A percentile compares a stretch with the other conserved stretches of the same genome.
These are phyloP conservation scores for Hippophae tibetana DNA, from an alignment of 306 rosid genomes.

Conservation along the genomic window DNA sequence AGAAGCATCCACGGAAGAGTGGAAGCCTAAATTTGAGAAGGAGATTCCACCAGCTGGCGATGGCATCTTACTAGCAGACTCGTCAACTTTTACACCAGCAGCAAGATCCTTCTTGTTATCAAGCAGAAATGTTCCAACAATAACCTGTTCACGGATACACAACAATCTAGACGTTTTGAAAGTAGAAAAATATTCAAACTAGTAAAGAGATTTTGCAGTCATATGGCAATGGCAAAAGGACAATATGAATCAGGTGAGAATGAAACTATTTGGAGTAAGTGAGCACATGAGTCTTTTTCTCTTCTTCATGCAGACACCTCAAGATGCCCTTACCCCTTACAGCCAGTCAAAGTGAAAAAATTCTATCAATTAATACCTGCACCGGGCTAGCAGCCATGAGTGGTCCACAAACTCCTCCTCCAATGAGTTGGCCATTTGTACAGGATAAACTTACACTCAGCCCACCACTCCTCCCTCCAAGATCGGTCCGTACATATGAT, in stretches of 20 bases:
- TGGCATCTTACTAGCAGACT: constrained; percentile 55
- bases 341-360: not conserved
- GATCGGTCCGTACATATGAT: constrained; percentile 72
- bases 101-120: constrained; percentile 58
- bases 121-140: constrained; percentile 67
- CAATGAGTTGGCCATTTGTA: constrained; percentile 82
- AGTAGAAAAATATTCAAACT: too few species aligned
- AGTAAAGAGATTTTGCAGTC: too few species aligned
- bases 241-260: not conserved
- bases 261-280: too few species aligned
- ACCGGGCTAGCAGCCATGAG: constrained; percentile 90
- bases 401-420: constrained; percentile 97
- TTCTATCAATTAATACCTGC: constrained; percentile 49
- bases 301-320: not conserved
- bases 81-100: constrained; percentile 51
- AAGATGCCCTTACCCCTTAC: constrained; percentile 1
- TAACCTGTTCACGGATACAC: constrained; percentile 39
- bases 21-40: constrained; percentile 49
- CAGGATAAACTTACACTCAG: constrained; percentile 78
- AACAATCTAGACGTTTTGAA: not conserved
- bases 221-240: not conserved
- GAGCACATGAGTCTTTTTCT: not conserved
- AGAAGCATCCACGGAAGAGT: constrained; percentile 44
- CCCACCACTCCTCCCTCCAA: constrained; percentile 67
- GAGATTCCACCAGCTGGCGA: constrained; percentile 50